Evolutionary conservation across 345 rosid species (phyloP).

Genomic region (Cardamine resedifolia): DNA sequence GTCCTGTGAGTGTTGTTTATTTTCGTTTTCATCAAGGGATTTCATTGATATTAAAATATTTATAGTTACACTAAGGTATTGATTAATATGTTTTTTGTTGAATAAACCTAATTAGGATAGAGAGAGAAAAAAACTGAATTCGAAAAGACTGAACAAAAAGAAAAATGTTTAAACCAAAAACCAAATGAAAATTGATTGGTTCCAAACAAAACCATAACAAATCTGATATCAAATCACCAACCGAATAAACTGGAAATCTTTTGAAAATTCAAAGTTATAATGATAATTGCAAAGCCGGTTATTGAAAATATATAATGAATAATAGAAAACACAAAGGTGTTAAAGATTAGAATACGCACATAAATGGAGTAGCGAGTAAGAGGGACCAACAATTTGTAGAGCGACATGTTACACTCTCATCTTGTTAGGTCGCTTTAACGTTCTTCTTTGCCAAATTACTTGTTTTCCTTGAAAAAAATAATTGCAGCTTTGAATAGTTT

Average conservation of each 20-base stretch:
- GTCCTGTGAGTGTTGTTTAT: background rate
- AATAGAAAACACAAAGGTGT: background rate
- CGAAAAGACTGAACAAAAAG: background rate
- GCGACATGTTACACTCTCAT: background rate
- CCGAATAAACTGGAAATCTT: background rate
- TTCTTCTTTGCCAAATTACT: background rate
- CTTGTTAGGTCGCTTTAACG: constrained; percentile 5
- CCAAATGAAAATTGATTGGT: background rate
- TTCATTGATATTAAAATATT: too few species aligned
- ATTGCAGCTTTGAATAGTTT: background rate
- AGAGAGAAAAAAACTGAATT: background rate
- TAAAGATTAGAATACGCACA: background rate
- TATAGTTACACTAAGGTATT: too few species aligned
- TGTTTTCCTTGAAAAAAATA: background rate
- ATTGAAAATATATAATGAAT: background rate
- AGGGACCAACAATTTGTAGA: constrained; percentile 4
- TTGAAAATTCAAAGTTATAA: background rate
- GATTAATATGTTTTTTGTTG: background rate
- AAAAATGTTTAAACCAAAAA: background rate
- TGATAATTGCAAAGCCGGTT: background rate
- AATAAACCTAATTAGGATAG: background rate
- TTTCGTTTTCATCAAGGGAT: too few species aligned
- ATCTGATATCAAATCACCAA: background rate
- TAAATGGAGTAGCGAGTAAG: constrained; percentile 7
- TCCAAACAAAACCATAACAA: background rate